Conservation (phyloP, 2,329 filamentous ascomycete species). For the Proliferodiscus dingleyae region DNA sequence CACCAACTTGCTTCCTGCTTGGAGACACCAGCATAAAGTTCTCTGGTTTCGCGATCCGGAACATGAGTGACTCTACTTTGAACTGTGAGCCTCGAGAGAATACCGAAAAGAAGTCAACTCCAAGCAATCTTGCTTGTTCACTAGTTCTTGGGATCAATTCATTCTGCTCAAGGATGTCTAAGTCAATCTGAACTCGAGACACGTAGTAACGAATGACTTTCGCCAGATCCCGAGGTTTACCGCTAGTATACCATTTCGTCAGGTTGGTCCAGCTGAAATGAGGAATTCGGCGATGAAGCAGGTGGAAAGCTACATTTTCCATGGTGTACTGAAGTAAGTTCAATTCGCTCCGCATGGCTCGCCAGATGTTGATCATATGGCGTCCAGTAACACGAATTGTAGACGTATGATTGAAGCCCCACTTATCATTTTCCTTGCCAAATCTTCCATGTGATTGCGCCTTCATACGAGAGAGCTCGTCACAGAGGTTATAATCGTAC, state of each 20-base stretch:
- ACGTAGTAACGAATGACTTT: slow-evolving; percentile 77
- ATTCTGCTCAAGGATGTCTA: slow-evolving; percentile 88
- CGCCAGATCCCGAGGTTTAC: slow-evolving; percentile 61
- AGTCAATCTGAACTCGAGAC: slow-evolving; percentile 69
- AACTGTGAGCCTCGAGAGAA: slow-evolving; percentile 94
- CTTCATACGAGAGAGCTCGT: slow-evolving; percentile 88
- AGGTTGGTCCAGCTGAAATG: slow-evolving; percentile 78
- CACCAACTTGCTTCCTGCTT: slow-evolving; percentile 83
- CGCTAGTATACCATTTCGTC: slow-evolving; percentile 74
- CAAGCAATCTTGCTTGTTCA: slow-evolving; percentile 87
- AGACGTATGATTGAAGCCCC: slow-evolving; percentile 92
- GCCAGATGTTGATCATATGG: slow-evolving; percentile 96
- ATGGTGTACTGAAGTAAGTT: slow-evolving; percentile 91
- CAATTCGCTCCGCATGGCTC: slow-evolving; percentile 89
- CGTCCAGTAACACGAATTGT: slow-evolving; percentile 89
- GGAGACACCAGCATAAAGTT: slow-evolving; percentile 89
- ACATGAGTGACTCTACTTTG: slow-evolving; percentile 99
- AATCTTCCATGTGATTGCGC: slow-evolving; percentile 76
- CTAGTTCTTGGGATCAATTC: slow-evolving; percentile 85
- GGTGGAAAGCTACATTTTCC: slow-evolving; percentile 91
- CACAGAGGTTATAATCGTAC: slow-evolving; percentile 86
- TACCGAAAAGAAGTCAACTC: slow-evolving; percentile 95
- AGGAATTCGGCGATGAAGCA: slow-evolving; percentile 81
- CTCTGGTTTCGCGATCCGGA: slow-evolving; percentile 94
- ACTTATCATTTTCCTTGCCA: slow-evolving; percentile 80